These are phyloP conservation scores for Schizochytrium sp. DNA, from an alignment of 108 stramenopile species.

Conservation along the genomic window DNA sequence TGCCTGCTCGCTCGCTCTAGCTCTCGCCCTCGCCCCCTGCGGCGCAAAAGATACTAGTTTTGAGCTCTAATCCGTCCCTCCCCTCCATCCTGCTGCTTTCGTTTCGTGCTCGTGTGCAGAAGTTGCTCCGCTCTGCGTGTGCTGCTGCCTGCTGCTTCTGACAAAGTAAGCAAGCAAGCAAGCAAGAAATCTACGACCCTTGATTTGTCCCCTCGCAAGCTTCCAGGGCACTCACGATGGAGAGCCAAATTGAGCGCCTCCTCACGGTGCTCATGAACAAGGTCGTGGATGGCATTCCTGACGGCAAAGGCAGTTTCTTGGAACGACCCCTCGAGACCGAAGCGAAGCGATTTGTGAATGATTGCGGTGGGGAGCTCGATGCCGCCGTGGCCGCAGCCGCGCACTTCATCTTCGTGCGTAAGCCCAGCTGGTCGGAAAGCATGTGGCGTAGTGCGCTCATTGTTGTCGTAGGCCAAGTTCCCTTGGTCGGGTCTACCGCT, in stretches of 20 bases:
- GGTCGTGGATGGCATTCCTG: background rate
- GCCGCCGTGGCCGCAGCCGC: conserved; percentile 2
- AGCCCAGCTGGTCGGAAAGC: background rate
- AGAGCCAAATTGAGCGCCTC: background rate
- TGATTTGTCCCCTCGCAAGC: no score
- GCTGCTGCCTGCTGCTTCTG: no score
- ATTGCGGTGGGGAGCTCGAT: background rate
- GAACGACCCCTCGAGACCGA: conserved; percentile 1
- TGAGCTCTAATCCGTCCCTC: no score
- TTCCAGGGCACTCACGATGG: background rate
- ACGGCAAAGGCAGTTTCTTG: background rate
- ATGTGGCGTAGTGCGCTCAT: background rate
- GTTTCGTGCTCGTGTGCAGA: no score
- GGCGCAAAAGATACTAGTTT: no score
- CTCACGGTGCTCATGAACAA: conserved; percentile 13
- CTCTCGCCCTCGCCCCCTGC: no score
- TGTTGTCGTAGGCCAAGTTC: background rate
- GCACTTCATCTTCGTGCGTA: background rate
- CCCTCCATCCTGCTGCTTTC: no score
- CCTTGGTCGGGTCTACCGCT: background rate
- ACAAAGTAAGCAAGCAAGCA: no score
- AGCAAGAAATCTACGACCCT: no score
- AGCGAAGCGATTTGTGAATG: background rate
- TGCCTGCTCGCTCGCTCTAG: no score
- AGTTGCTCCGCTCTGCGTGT: no score